phyloP scores from a whole-genome alignment of 371 early-diverging fungal species.

The Mucor mucedo region DNA sequence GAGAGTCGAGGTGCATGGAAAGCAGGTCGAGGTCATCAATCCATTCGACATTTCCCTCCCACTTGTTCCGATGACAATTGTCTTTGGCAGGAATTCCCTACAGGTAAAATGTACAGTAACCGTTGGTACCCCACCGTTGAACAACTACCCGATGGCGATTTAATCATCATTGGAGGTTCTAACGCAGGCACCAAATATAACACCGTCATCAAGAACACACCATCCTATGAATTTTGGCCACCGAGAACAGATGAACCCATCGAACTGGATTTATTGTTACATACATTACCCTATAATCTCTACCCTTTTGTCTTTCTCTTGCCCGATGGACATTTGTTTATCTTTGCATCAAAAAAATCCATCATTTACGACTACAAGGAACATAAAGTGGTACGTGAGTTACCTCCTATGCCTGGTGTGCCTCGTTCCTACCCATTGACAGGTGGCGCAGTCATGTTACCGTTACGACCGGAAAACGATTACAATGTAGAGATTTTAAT shows the following conservation, averaged over 20 bases:
- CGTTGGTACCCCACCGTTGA: slow-evolving; percentile 71
- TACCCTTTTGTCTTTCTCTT: slow-evolving; percentile 57
- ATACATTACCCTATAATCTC: slow-evolving; percentile 66
- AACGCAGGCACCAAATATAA: slow-evolving; percentile 56
- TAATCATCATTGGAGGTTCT: slow-evolving; percentile 64
- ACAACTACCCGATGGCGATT: slow-evolving; percentile 58
- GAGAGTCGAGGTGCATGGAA: slow-evolving; percentile 50
- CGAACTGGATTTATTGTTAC: slow-evolving; percentile 49
- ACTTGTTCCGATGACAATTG: slow-evolving; percentile 48
- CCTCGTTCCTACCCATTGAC: slow-evolving; percentile 70
- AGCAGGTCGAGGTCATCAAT: slow-evolving; percentile 58
- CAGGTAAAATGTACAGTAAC: slow-evolving; percentile 44
- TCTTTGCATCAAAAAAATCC: slow-evolving; percentile 60
- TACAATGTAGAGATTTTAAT: slow-evolving; percentile 64
- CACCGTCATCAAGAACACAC: slow-evolving; percentile 54
- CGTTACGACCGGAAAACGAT: slow-evolving; percentile 61
- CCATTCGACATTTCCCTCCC: slow-evolving; percentile 56
- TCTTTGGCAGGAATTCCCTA: slow-evolving; percentile 47
- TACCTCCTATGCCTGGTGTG: slow-evolving; percentile 61
- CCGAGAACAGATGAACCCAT: slow-evolving; percentile 38
- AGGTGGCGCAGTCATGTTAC: slow-evolving; percentile 62
- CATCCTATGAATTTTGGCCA: slow-evolving; percentile 53
- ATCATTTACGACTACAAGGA: slow-evolving; percentile 58
- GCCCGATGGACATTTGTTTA: slow-evolving; percentile 59
- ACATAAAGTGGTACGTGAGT: slow-evolving; percentile 45